Evolutionary conservation across 73 alveolate species (phyloP), one percentile per base, ranked within the genome.

Genomic region (Tetrahymena malaccensis): DNA sequence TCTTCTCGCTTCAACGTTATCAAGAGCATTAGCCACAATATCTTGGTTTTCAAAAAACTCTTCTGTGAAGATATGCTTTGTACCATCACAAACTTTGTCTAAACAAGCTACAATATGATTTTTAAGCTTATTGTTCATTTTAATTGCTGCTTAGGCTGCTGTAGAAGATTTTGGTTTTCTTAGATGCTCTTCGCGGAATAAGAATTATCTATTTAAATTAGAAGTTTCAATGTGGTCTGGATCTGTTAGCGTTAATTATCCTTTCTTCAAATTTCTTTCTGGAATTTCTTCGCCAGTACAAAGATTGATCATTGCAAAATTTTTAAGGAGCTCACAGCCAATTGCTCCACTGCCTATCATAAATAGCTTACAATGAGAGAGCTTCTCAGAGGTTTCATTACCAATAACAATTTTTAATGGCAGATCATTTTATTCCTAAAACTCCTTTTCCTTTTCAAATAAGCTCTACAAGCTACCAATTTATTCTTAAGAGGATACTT

Each of bases 181-280:
- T 34, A 98, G 95, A 98, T 99, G 99, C 94, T 99, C 98, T 97
- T 99, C 99, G 93, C 99, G 94, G 97, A 99, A 99, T 94, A 99
- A 96, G 98, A 99, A 99, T 96, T 99, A 99, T 35, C 99, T 94
- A 44, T 98, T 99, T 85, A 99, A 97, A 97, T 99, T 99, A 9
- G 99, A 96, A 37, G 97, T 98, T 97, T 99, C 99, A 70, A 99
- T 99, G 55, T 98, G 97, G 97, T 99, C 99, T 31, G 99, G 99
- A 96, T 99, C 99, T 15, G 99, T 99, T 11, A 98, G 50, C 85
- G 97, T 96, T 11, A 98, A 96, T 21, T 96, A 85, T 27, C 99
- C 99, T 25, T 96, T 94, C 40, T 83, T 43, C 15, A 70, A 70
- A 22, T 70, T 70, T 70, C 31, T 70, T n/a, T n/a, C 43, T 8